Conservation (phyloP, 352 stramenopile species). For the Peronospora farinosa region DNA sequence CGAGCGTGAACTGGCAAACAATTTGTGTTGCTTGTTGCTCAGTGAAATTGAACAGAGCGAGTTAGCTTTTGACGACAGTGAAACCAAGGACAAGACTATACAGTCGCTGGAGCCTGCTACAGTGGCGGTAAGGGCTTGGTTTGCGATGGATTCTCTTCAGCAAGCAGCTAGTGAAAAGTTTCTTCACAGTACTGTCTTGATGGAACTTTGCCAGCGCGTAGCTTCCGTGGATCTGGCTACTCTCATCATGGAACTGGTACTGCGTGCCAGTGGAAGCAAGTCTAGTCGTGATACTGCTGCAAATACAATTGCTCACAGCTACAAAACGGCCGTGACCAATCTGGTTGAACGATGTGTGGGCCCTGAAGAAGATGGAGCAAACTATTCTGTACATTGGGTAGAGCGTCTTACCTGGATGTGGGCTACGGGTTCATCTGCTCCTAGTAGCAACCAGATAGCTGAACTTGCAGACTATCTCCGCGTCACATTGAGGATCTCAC, state of each 20-base stretch:
- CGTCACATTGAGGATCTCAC: not conserved
- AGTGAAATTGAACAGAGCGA: constrained; percentile 19
- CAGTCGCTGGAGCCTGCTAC: constrained; percentile 10
- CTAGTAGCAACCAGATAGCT: constrained; percentile 7
- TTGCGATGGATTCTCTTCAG: constrained; percentile 25
- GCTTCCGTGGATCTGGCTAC: constrained; percentile 23
- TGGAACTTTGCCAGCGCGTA: constrained; percentile 21
- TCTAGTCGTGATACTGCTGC: constrained; percentile 8
- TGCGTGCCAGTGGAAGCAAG: constrained; percentile 21
- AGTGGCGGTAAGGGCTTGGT: constrained; percentile 20
- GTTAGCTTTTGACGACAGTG: constrained; percentile 4
- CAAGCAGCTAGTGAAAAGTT: constrained; percentile 17
- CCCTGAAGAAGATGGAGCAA: constrained; percentile 2
- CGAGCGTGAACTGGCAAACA: constrained; percentile 32
- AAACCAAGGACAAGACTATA: not conserved
- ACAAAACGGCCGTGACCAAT: constrained; percentile 13
- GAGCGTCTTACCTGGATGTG: constrained; percentile 23
- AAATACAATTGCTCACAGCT: constrained; percentile 18
- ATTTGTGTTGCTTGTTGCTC: constrained; percentile 25
- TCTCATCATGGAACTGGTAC: constrained; percentile 28
- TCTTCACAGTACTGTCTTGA: constrained; percentile 12
- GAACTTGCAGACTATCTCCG: constrained; percentile 18
- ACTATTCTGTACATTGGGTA: constrained; percentile 15
- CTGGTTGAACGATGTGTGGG: constrained; percentile 13
- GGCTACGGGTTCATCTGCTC: constrained; percentile 6